Percentiles rank a stretch among this genome's conserved stretches.
Evolutionary conservation across 164 flowering plant genomes (phyloP).

Genomic region (Cinnamomum micranthum): DNA sequence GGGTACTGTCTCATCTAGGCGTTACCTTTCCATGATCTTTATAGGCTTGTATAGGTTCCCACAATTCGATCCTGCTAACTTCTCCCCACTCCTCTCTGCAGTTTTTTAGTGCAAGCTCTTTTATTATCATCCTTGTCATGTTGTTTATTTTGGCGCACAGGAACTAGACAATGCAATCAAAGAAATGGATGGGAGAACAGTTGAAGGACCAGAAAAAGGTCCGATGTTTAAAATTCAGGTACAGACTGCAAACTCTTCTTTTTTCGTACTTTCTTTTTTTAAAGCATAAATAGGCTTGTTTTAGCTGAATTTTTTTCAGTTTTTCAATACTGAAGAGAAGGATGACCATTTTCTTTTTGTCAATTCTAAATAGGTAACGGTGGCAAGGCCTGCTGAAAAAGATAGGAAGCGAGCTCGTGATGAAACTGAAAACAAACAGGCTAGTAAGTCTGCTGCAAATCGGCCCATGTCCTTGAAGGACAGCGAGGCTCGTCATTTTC

Average conservation of each 20-base stretch:
- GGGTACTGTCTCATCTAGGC: neutral
- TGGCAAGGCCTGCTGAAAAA: constrained; percentile 40
- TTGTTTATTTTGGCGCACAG: constrained; percentile 15
- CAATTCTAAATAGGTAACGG: constrained; percentile 23
- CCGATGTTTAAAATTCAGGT: constrained; percentile 26
- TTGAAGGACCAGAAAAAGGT: constrained; percentile 31
- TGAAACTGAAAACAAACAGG: constrained; percentile 19
- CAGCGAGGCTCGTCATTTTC: neutral
- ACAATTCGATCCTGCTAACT: neutral
- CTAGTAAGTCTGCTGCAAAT: constrained; percentile 12
- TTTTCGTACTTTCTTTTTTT: neutral
- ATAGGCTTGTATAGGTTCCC: neutral
- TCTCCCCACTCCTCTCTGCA: neutral
- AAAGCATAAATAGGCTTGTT: neutral
- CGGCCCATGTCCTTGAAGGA: constrained; percentile 16
- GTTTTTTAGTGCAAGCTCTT: neutral
- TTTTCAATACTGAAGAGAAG: neutral
- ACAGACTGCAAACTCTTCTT: neutral
- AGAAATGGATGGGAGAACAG: constrained; percentile 32
- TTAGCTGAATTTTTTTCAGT: neutral
- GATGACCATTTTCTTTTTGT: neutral
- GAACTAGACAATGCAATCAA: constrained; percentile 40
- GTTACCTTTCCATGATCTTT: neutral
- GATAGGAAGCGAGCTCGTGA: constrained; percentile 34
- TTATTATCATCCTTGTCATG: neutral